These are phyloP conservation scores for Botrytis byssoidea DNA, from an alignment of 2,329 filamentous ascomycete genomes.

Conservation along the genomic window DNA sequence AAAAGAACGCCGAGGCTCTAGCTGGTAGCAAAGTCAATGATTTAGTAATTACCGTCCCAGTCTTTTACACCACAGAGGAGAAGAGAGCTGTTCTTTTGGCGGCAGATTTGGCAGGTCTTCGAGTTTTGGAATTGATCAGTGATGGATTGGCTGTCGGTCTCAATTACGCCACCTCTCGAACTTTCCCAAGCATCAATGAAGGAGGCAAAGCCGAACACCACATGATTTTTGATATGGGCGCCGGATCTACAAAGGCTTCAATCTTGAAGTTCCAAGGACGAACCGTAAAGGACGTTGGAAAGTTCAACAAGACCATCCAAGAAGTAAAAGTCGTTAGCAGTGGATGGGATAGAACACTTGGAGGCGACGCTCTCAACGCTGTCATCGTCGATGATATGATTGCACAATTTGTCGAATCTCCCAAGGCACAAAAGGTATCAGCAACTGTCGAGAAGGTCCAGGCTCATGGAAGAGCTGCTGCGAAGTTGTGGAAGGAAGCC, in stretches of 20 bases:
- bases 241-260: slow-evolving; percentile 88
- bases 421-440: slow-evolving; percentile 62
- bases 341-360: slow-evolving; percentile 86
- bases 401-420: slow-evolving; percentile 69
- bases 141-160: slow-evolving; percentile 90
- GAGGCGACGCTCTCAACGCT: slow-evolving; percentile 84
- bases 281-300: slow-evolving; percentile 85
- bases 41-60: slow-evolving; percentile 82
- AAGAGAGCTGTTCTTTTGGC: slow-evolving; percentile 82
- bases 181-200: slow-evolving; percentile 80
- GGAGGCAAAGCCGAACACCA: slow-evolving; percentile 87
- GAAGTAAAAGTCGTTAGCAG: slow-evolving; percentile 86
- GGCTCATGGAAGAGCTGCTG: slow-evolving; percentile 77
- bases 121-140: slow-evolving; percentile 79
- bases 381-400: slow-evolving; percentile 90
- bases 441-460: slow-evolving; percentile 64
- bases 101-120: slow-evolving; percentile 82
- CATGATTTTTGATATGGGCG: slow-evolving; percentile 96
- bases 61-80: slow-evolving; percentile 89
- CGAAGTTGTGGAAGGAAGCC: slow-evolving; percentile 90
- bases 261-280: slow-evolving; percentile 86
- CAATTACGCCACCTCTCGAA: slow-evolving; percentile 90
- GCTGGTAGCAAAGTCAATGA: slow-evolving; percentile 77
- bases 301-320: slow-evolving; percentile 94
- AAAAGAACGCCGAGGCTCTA: slow-evolving; percentile 79